Base-by-base conservation (phyloP, 768 basidiomycete species). In the Suillus brevipes region DNA sequence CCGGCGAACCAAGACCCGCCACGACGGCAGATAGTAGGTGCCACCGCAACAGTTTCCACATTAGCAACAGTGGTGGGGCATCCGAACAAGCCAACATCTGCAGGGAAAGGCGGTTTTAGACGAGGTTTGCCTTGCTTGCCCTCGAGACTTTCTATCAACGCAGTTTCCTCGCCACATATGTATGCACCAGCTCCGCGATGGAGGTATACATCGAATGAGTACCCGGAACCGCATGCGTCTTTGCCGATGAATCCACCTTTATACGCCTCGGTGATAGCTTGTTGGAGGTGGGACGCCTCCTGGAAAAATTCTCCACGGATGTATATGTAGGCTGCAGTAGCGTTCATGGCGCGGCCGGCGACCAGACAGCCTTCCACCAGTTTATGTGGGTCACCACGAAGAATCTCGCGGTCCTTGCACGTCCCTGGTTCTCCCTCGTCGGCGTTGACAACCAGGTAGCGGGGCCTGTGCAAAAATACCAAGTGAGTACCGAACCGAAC, bases 381-480 rank as follows among this genome's bases (percentile, higher is more conserved):
- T 74, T 99, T 99, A 82, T 99, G 97, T 0, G 97, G 97, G 77
- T 99, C 97, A 20, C 97, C 97, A 55, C 97, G 91, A 72, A 99
- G 82, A 72, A 99, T 99, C 79, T 99, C 97, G 59, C 97, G 91
- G 78, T 99, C 97, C 77, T 99, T 99, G 87, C 97, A 98, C 2
- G 97, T 99, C 20, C 97, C 97, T 0, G 96, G 97, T 78, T 99
- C 97, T 60, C 97, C 97, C 79, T 99, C 97, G 76, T 99, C 97
- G 18, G 97, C 96, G 75, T 99, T 98, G 70, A 99, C 92, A 60
- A 99, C 97, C 6, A 99, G 86, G 75, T 99, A 99, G 28, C 97
- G 89, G 4, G 96, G 97, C 60, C 95, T 92, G 60, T 34, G 14
- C 31, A n/a, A 40, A n/a, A 50, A 57, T n/a, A 6, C 43, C 28